phyloP scores from a whole-genome alignment of 768 basidiomycete genomes.

The Amanita polypyramis region DNA sequence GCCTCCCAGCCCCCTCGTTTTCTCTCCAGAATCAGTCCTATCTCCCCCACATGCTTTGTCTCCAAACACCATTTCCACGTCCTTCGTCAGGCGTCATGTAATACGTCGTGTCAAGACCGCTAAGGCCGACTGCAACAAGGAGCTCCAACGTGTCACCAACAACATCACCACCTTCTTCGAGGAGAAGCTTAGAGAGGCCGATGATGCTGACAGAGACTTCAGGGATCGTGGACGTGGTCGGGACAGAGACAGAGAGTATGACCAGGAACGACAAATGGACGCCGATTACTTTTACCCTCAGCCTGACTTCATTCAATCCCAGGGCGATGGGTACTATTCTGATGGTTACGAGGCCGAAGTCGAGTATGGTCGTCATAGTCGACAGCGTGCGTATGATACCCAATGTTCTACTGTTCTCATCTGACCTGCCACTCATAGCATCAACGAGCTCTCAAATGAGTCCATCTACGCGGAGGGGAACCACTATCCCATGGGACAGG shows the following conservation, averaged over 20 bases:
- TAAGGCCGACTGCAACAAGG: conserved; percentile 95
- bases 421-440: conserved; percentile 23
- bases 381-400: conserved; percentile 72
- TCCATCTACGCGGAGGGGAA: conserved; percentile 60
- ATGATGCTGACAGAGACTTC: conserved; percentile 59
- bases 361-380: conserved; percentile 53
- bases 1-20: conserved; percentile 75
- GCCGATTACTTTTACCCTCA: conserved; percentile 54
- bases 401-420: conserved; percentile 15
- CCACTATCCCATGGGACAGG: conserved; percentile 57
- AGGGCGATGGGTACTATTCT: conserved; percentile 63
- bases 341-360: conserved; percentile 78
- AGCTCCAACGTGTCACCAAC: conserved; percentile 87
- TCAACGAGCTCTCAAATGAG: conserved; percentile 58
- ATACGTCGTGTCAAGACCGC: conserved; percentile 87
- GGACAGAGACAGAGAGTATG: conserved; percentile 35
- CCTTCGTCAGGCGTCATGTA: conserved; percentile 88
- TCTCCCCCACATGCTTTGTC: conserved; percentile 32
- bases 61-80: conserved; percentile 81
- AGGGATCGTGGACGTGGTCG: conserved; percentile 38
- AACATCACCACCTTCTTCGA: conserved; percentile 94
- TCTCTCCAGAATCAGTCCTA: conserved; percentile 56
- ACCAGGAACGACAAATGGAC: conserved; percentile 42
- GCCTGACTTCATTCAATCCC: conserved; percentile 45
- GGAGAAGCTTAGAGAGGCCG: conserved; percentile 71